phyloP scores from a whole-genome alignment of 164 flowering plant genomes.

The Tetrastigma voinierianum region DNA sequence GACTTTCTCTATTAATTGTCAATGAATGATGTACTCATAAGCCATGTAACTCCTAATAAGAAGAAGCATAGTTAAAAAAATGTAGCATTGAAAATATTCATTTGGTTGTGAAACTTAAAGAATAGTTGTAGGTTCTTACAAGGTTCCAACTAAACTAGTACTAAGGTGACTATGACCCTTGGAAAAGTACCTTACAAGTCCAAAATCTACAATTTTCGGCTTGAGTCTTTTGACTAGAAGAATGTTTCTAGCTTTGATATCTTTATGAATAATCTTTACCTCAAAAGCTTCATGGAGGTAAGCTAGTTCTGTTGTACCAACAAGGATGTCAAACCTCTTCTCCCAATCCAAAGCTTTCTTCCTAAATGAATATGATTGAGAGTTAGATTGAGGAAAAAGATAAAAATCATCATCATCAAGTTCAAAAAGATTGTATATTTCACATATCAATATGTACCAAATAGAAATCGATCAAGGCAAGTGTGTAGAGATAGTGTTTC shows the following conservation, averaged over 20 bases:
- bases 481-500: slow-evolving; percentile 59
- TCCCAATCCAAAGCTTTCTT: slow-evolving; percentile 64
- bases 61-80: background rate
- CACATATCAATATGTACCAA: slow-evolving; percentile 50
- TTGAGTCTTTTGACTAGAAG: slow-evolving; percentile 51
- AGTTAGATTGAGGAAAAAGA: too few relatives aligned
- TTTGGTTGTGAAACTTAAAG: slow-evolving; percentile 1
- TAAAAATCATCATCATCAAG: too few relatives aligned
- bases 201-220: slow-evolving; percentile 69
- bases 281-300: slow-evolving; percentile 56
- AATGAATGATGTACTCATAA: slow-evolving; percentile 68
- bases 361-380: slow-evolving; percentile 47
- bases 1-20: slow-evolving; percentile 65
- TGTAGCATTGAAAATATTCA: too few relatives aligned
- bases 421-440: too few relatives aligned
- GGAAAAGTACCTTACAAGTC: slow-evolving; percentile 67
- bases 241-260: slow-evolving; percentile 66
- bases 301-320: slow-evolving; percentile 54
- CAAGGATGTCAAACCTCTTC: slow-evolving; percentile 46
- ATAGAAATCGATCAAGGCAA: slow-evolving; percentile 71
- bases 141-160: slow-evolving; percentile 90
- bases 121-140: slow-evolving; percentile 41
- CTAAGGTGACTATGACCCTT: slow-evolving; percentile 91
- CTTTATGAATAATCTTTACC: slow-evolving; percentile 54
- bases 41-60: slow-evolving; percentile 67